Evolutionary conservation across 1,284 basidiomycete genomes (phyloP).

Genomic region (Trametes sp.): DNA sequence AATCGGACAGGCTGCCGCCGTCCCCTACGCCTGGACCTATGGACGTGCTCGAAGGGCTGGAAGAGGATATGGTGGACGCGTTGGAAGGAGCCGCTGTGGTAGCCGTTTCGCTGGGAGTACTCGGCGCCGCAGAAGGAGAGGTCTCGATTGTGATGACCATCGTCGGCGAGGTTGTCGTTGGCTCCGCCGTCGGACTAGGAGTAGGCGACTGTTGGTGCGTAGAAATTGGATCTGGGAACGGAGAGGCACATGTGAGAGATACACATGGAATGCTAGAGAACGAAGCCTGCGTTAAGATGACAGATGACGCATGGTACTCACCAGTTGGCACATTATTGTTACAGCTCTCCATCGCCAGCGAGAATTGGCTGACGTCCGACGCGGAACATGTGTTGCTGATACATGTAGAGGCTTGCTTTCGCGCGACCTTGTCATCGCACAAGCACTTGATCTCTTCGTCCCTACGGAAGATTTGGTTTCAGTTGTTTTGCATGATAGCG

Average conservation of each 20-base stretch:
- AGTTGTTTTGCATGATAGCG: background rate
- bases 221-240: background rate
- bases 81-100: background rate
- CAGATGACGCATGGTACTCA: background rate
- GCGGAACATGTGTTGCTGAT: background rate
- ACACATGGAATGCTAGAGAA: background rate
- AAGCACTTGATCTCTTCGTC: background rate
- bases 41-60: background rate
- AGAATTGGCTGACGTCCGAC: background rate
- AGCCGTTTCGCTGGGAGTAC: too few relatives aligned
- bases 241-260: background rate
- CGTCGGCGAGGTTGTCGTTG: background rate
- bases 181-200: background rate
- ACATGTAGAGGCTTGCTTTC: background rate
- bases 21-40: too few relatives aligned
- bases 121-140: background rate
- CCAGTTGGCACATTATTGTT: background rate
- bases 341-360: background rate
- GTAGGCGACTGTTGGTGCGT: background rate
- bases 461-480: background rate
- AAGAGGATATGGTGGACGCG: background rate
- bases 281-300: background rate
- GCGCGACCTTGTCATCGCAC: background rate
- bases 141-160: background rate
- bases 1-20: too few relatives aligned